Evolutionary conservation across 2,329 filamentous ascomycete genomes (phyloP).

Genomic region (Cercospora sesami): DNA sequence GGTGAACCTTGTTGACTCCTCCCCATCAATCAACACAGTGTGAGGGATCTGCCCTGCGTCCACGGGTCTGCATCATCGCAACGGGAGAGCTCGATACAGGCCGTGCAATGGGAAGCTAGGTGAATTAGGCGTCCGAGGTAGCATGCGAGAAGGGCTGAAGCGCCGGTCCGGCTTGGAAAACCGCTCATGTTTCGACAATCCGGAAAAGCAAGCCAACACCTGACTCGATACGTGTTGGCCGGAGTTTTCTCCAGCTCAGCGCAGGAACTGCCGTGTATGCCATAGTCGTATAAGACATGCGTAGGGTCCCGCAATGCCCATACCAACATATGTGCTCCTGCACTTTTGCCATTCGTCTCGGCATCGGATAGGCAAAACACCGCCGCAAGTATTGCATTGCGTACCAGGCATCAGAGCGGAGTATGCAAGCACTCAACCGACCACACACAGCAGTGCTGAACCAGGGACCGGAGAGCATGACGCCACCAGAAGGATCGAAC

Average conservation of each 20-base stretch:
- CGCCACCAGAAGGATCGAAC: neutral
- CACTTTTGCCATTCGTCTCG: neutral
- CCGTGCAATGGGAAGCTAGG: neutral
- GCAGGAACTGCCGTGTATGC: neutral
- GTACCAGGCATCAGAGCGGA: neutral
- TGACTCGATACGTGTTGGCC: neutral
- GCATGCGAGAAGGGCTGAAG: neutral
- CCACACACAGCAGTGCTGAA: neutral
- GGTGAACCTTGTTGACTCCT: neutral
- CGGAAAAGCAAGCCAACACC: neutral
- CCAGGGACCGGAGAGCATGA: neutral
- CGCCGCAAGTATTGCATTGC: neutral
- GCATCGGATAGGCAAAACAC: neutral
- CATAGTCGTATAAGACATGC: neutral
- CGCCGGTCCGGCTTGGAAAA: neutral
- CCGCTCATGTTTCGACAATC: neutral
- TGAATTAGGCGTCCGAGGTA: neutral
- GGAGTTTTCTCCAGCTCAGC: conserved; percentile 2
- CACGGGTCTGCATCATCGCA: neutral
- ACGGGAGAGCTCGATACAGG: neutral
- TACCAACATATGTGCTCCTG: neutral
- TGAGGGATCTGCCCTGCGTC: neutral
- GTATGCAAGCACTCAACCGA: conserved; percentile 1
- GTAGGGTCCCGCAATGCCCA: neutral
- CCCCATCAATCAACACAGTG: neutral